Percentiles rank a stretch among this genome's conserved stretches.
phyloP scores from a whole-genome alignment of 2,329 filamentous ascomycete genomes.

The Chaetomiaceae sp. region DNA sequence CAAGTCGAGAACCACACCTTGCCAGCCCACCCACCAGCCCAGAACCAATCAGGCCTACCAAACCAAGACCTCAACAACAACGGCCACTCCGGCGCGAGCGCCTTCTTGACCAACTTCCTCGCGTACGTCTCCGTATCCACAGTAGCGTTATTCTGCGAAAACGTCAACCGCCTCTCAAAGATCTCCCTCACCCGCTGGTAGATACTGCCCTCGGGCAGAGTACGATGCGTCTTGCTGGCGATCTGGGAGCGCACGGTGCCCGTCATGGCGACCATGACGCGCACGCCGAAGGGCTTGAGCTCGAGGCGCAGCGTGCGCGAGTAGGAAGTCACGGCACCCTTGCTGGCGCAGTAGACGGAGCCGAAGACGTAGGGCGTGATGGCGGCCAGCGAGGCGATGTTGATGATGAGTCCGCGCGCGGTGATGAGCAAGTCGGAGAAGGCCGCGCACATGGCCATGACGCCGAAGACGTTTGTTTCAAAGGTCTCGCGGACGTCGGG shows the following conservation, averaged over 20 bases:
- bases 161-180: slow-evolving; percentile 43
- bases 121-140: slow-evolving; percentile 43
- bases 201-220: slow-evolving; percentile 42
- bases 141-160: slow-evolving; percentile 44
- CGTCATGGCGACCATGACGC: slow-evolving; percentile 53
- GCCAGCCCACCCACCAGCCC: slow-evolving; percentile 34
- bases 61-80: slow-evolving; percentile 32
- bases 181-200: slow-evolving; percentile 43
- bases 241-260: slow-evolving; percentile 51
- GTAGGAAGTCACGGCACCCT: slow-evolving; percentile 50
- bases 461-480: slow-evolving; percentile 54
- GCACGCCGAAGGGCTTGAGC: slow-evolving; percentile 48
- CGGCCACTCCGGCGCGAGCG: slow-evolving; percentile 35
- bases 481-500: slow-evolving; percentile 50
- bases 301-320: slow-evolving; percentile 51
- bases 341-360: slow-evolving; percentile 50
- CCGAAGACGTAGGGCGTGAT: slow-evolving; percentile 50
- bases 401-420: slow-evolving; percentile 48
- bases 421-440: slow-evolving; percentile 47
- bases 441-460: slow-evolving; percentile 51
- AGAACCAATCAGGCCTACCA: slow-evolving; percentile 41
- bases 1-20: slow-evolving; percentile 29
- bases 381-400: slow-evolving; percentile 49
- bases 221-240: slow-evolving; percentile 37
- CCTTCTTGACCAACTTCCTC: slow-evolving; percentile 37